A percentile compares a stretch with the other conserved stretches of the same genome.
These are phyloP conservation scores for Penicillium turbatum DNA, from an alignment of 495 filamentous ascomycete genomes.

Conservation along the genomic window DNA sequence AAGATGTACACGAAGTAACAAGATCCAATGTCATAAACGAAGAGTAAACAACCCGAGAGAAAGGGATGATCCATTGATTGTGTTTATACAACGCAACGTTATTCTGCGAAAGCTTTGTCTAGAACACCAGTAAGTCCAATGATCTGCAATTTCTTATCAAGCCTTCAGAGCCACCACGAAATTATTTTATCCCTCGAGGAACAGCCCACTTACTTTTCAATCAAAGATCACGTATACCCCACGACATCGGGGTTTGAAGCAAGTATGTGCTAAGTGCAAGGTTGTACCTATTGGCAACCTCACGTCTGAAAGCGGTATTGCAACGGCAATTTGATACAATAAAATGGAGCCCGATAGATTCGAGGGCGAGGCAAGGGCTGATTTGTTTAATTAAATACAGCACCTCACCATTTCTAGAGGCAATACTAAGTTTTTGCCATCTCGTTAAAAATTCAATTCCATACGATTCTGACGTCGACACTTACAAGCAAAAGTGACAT, in stretches of 20 bases:
- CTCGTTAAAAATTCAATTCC: background rate
- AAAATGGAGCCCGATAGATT: constrained; percentile 7
- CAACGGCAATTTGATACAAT: constrained; percentile 8
- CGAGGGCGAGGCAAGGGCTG: constrained; percentile 26
- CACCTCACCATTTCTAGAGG: background rate
- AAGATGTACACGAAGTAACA: background rate
- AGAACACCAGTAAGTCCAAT: background rate
- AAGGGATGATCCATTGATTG: background rate
- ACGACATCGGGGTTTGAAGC: background rate
- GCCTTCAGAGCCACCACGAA: background rate
- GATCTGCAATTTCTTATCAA: constrained; percentile 8
- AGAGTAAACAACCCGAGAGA: background rate
- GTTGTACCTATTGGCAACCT: constrained; percentile 22
- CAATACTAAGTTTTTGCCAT: constrained; percentile 15
- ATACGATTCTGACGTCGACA: constrained; percentile 7
- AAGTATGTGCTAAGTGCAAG: constrained; percentile 18
- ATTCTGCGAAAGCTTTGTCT: constrained; percentile 8
- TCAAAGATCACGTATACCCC: background rate
- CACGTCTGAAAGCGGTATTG: constrained; percentile 20
- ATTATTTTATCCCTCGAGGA: background rate
- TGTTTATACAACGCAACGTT: background rate
- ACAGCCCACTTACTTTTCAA: background rate
- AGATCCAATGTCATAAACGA: background rate
- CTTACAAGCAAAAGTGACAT: background rate
- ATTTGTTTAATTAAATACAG: constrained; percentile 10